These are phyloP conservation scores for Candida anutae DNA, from an alignment of 1,139 yeast genomes.

Conservation along the genomic window DNA sequence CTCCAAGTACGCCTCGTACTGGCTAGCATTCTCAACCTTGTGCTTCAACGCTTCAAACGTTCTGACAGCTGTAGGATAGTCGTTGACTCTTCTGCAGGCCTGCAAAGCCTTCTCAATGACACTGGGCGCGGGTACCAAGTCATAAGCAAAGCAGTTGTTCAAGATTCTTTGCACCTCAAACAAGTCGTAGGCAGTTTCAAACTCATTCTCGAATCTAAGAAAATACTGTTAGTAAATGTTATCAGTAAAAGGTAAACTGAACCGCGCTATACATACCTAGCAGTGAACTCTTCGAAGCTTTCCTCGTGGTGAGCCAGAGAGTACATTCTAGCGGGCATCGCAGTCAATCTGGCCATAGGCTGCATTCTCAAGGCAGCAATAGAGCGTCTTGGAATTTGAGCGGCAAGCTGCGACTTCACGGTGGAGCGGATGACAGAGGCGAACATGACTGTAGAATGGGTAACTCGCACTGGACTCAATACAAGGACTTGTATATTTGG, in stretches of 20 bases:
- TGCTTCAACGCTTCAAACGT: slow-evolving; percentile 91
- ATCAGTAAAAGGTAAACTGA: too few species aligned
- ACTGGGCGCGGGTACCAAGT: slow-evolving; percentile 95
- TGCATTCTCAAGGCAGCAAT: background rate
- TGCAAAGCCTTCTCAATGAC: slow-evolving; percentile 93
- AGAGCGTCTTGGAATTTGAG: slow-evolving; percentile 20
- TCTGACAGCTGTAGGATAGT: slow-evolving; percentile 97
- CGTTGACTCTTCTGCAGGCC: slow-evolving; percentile 98
- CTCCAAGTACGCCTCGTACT: slow-evolving; percentile 91
- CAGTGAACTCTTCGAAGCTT: slow-evolving; percentile 91
- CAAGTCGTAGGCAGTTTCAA: slow-evolving; percentile 95
- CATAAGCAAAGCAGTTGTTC: slow-evolving; percentile 97
- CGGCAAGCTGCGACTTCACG: slow-evolving; percentile 36
- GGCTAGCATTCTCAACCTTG: slow-evolving; percentile 91
- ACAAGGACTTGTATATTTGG: too few species aligned
- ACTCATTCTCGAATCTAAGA: slow-evolving; percentile 82
- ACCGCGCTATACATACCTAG: slow-evolving; percentile 48
- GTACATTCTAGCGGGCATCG: slow-evolving; percentile 33
- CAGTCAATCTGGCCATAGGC: background rate
- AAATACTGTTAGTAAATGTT: background rate
- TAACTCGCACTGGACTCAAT: slow-evolving; percentile 1
- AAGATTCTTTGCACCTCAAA: slow-evolving; percentile 87
- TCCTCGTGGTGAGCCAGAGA: slow-evolving; percentile 77
- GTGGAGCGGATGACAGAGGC: slow-evolving; percentile 47
- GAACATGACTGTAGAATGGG: slow-evolving; percentile 23